Evolutionary conservation across 768 basidiomycete species (phyloP).

Genomic region (Amanita phalloides): DNA sequence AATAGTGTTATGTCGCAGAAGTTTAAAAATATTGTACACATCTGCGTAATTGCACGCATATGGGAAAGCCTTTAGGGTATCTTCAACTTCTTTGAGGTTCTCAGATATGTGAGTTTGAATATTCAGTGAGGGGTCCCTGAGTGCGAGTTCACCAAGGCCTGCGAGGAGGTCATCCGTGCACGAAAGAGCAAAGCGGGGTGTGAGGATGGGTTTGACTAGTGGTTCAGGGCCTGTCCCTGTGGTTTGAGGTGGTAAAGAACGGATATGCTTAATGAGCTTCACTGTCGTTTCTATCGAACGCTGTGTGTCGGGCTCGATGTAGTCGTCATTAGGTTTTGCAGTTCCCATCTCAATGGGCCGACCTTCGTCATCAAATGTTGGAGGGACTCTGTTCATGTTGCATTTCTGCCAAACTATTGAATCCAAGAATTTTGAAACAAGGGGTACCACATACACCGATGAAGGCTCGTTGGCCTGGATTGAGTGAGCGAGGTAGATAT

Average conservation of each 20-base stretch:
- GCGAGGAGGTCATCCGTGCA: conserved; percentile 65
- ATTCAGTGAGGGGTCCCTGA: conserved; percentile 45
- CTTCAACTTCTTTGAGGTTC: conserved; percentile 61
- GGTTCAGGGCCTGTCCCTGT: conserved; percentile 22
- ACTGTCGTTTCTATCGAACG: conserved; percentile 53
- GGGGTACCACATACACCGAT: conserved; percentile 50
- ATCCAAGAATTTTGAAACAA: not conserved
- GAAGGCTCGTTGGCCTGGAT: conserved; percentile 69
- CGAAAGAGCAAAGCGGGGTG: conserved; percentile 93
- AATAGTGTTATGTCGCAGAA: conserved; percentile 73
- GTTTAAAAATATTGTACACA: conserved; percentile 71
- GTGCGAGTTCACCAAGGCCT: conserved; percentile 51
- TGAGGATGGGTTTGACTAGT: conserved; percentile 83
- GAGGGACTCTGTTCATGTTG: conserved; percentile 75
- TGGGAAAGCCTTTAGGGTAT: conserved; percentile 60
- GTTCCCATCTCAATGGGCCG: not conserved
- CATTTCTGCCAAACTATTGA: conserved; percentile 48
- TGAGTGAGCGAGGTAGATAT: conserved; percentile 1
- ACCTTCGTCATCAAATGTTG: conserved; percentile 20
- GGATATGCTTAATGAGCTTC: conserved; percentile 61
- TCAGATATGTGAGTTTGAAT: conserved; percentile 95
- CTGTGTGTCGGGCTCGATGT: conserved; percentile 52
- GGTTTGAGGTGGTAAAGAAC: conserved; percentile 30
- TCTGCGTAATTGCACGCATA: conserved; percentile 55
- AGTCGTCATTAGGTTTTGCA: conserved; percentile 19